A percentile compares a stretch with the other conserved stretches of the same genome.
phyloP scores from a whole-genome alignment of 1,284 basidiomycete species.

The Thecaphora thlaspeos region DNA sequence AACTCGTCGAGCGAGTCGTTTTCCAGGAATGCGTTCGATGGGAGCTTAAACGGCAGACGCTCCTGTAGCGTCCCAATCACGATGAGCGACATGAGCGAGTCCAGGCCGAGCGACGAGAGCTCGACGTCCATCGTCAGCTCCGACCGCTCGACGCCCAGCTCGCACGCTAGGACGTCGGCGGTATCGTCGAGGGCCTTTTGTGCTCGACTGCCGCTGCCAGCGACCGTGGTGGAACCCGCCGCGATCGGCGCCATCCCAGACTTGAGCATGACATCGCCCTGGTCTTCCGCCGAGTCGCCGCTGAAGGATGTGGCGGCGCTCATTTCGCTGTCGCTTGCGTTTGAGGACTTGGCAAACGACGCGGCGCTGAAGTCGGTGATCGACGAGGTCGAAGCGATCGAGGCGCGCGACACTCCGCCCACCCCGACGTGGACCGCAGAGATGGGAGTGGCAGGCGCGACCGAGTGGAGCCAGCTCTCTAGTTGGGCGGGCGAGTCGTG shows the following conservation, averaged over 20 bases:
- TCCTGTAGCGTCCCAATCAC: constrained; percentile 28
- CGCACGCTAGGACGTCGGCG: constrained; percentile 10
- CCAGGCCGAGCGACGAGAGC: constrained; percentile 32
- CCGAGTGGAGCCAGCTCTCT: constrained; percentile 5
- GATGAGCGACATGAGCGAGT: constrained; percentile 39
- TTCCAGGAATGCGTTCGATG: constrained; percentile 30
- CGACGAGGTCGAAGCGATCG: not conserved
- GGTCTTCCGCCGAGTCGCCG: not conserved
- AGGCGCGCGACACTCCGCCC: not conserved
- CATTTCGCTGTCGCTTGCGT: not conserved
- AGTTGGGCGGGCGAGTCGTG: constrained; percentile 25
- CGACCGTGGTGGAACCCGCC: too few species aligned
- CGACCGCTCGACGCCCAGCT: constrained; percentile 18
- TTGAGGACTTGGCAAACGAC: not conserved
- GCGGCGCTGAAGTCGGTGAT: not conserved
- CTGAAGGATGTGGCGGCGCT: not conserved
- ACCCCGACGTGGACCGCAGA: not conserved
- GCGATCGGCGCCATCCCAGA: too few species aligned
- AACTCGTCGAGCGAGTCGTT: constrained; percentile 23
- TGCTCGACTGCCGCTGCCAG: not conserved
- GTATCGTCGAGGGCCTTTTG: constrained; percentile 2
- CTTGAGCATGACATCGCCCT: not conserved
- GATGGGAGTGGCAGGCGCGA: not conserved
- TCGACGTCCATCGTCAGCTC: constrained; percentile 9
- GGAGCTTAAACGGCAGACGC: constrained; percentile 19